Base-by-base conservation (phyloP, 1,284 basidiomycete species). In the Puccinia horiana region DNA sequence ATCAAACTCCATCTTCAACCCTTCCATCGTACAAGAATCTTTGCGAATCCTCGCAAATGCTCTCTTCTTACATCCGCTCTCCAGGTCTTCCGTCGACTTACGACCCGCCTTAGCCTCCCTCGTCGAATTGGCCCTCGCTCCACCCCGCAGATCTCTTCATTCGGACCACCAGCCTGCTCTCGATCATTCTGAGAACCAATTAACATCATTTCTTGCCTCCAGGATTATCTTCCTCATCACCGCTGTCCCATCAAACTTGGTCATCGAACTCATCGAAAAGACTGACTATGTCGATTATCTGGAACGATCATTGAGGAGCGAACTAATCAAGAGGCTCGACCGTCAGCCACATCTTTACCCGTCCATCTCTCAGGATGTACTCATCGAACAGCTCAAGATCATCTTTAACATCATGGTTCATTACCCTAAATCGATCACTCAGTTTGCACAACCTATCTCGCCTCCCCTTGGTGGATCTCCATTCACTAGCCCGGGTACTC, bases 321-420 rank as follows among this genome's bases (percentile, higher is more conserved):
- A 91, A 91, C 84, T 89, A 87, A 67, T 92, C 58, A 87, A 91
- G 54, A 91, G 92, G 47, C 89, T 92, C 76, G 89, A 93, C 35
- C 88, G 83, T 20, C 77, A 82, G 26, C 82, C 84, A 29, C 73
- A 84, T 81, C 58, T 87, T 29, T 89, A 90, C 65, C 86, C 89
- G 16, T 89, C 89, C 83, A 90, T 91, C 87, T 89, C 90, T 14
- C 89, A 89, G 82, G 92, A 94, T 83, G 92, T 92, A 4, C 90
- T 91, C 89, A 90, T 90, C 1, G 93, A 94, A 86, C 85, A 93
- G 56, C 89, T 94, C 81, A 94, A 94, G 85, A 89, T 93, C 76
- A 88, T 90, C 9, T 94, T 93, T 87, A 94, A 94, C 85, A 85
- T 94, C 52, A 89, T 92, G 77, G 86, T 91, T 69, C 92, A 93